These are phyloP conservation scores for Arabidopsis hybrid DNA, from an alignment of 441 rosid genomes.

Conservation along the genomic window DNA sequence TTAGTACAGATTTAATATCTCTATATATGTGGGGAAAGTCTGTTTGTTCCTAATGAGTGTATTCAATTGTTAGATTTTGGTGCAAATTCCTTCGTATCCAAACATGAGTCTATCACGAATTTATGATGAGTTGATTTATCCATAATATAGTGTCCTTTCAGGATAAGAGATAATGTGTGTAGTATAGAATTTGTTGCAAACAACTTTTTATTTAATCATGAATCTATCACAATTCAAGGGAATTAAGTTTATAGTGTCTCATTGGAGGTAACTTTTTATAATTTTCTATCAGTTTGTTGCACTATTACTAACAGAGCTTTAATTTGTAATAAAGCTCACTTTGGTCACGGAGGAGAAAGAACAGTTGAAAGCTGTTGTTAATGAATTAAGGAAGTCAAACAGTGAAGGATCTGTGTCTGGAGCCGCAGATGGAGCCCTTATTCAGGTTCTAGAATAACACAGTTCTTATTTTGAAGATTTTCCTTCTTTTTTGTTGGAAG, in stretches of 20 bases:
- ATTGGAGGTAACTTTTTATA: neutral
- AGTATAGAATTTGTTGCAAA: neutral
- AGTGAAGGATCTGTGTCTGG: conserved; percentile 59
- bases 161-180: neutral
- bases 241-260: neutral
- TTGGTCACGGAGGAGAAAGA: conserved; percentile 80
- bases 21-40: conserved; percentile 17
- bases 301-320: conserved; percentile 25
- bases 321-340: conserved; percentile 64
- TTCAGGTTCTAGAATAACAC: conserved; percentile 55
- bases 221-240: neutral
- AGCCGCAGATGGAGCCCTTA: conserved; percentile 52
- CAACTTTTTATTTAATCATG: neutral
- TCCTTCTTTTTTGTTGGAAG: conserved; percentile 4
- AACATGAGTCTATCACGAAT: neutral
- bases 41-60: neutral
- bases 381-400: conserved; percentile 62
- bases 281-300: conserved; percentile 11
- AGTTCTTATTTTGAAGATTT: neutral
- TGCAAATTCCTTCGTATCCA: neutral
- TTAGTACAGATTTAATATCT: neutral
- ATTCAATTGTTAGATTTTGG: neutral
- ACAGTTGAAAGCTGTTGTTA: conserved; percentile 61
- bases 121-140: neutral
- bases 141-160: neutral